Base-by-base conservation (phyloP, 1,139 yeast genomes). In the Blastobotrys aristatus region DNA sequence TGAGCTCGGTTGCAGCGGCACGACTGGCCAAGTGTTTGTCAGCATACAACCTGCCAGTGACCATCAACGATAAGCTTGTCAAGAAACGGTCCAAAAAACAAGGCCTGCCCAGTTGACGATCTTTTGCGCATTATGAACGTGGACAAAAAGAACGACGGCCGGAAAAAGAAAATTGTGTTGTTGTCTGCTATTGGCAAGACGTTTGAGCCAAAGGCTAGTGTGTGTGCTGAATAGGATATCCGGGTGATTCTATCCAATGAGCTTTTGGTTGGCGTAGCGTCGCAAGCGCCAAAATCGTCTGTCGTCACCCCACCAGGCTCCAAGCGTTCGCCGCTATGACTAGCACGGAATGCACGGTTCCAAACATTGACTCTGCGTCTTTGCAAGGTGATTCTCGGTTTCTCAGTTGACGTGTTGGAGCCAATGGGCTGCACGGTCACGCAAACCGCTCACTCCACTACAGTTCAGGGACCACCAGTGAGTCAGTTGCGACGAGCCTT, bases 261-360 rank as follows among this genome's bases (percentile, higher is more conserved):
- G 63, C 75, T 83, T 8, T 95, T 90, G 22, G 61, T 62, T 11
- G 51, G 53, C 17, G 73, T 69, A 55, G 79, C 83, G 43, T 67
- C 66, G 18, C 57, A 61, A 1, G 65, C 75, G 10, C 77, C 81
- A 2, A 54, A 67, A 17, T 68, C 76, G 32, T 77, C 72, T 46
- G 71, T 71, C 1, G 65, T 92, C 39, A 73, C 75, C 24, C 98
- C 98, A 24, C 99, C 99, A 10, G 99, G 99, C 1, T 92, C 97
- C 3, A 92, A 92, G 98, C 98, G 0, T 87, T 85, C 70, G 98
- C 98, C 50, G 99, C 98, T 13, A 72, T 92, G 71, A 89, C 96
- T 2, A 97, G 97, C 29, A 81, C 95, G 13, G 82, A 89, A 11
- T 88, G 95, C 54, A 88, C 96, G 1, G 77, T 92, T 57, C 98